Conservation (phyloP, 1,284 basidiomycete genomes). For the Papiliotrema nemorosa region DNA sequence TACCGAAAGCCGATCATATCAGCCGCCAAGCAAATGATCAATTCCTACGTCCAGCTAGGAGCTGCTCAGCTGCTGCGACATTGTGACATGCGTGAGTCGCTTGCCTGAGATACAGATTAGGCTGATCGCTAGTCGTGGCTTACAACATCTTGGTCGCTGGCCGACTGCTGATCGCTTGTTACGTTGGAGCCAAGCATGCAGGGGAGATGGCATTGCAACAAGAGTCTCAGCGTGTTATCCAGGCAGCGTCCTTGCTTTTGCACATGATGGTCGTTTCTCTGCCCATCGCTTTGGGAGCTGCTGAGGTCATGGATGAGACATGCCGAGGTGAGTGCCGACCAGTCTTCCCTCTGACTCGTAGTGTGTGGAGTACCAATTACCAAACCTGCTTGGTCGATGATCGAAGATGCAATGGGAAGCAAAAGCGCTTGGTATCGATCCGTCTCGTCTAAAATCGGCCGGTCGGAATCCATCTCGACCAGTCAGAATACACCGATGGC, state of each 20-base stretch:
- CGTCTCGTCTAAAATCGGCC: neutral
- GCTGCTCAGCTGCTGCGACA: slow-evolving; percentile 3
- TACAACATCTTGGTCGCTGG: slow-evolving; percentile 3
- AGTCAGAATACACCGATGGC: neutral
- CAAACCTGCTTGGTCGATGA: slow-evolving; percentile 5
- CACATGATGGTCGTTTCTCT: slow-evolving; percentile 4
- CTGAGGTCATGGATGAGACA: slow-evolving; percentile 2
- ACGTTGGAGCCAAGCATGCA: slow-evolving; percentile 1
- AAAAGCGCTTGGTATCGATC: slow-evolving; percentile 3
- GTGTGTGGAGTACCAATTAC: slow-evolving; percentile 1
- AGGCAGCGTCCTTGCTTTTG: neutral
- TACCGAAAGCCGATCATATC: neutral
- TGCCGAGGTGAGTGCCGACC: neutral
- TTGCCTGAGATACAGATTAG: neutral
- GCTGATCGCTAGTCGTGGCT: neutral
- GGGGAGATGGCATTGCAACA: slow-evolving; percentile 1
- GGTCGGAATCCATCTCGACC: neutral
- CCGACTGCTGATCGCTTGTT: slow-evolving; percentile 3
- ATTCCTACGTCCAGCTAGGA: slow-evolving; percentile 3
- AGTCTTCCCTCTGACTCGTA: neutral
- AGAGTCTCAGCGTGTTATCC: slow-evolving; percentile 1
- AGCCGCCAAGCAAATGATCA: slow-evolving; percentile 1
- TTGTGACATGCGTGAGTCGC: slow-evolving; percentile 3
- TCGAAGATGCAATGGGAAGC: slow-evolving; percentile 2
- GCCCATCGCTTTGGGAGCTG: slow-evolving; percentile 1